Conservation (phyloP, 345 rosid genomes). For the Murraya paniculata region DNA sequence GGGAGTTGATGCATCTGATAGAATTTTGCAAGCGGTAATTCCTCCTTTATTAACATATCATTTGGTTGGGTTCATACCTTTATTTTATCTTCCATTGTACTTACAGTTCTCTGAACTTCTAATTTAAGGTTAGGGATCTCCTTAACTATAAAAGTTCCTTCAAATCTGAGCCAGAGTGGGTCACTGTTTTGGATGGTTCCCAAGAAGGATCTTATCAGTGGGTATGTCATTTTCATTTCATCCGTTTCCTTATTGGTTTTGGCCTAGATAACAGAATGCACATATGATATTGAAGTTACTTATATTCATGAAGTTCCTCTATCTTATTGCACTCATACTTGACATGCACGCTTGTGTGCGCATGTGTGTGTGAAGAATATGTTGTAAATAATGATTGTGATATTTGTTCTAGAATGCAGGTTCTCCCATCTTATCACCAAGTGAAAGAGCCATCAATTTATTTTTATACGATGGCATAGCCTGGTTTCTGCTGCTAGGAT, state of each 20-base stretch:
- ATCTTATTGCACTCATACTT: not conserved
- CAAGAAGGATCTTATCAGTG: conserved; percentile 99
- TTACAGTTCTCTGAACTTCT: conserved; percentile 17
- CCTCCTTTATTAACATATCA: not conserved
- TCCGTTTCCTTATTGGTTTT: not conserved
- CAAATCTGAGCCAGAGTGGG: conserved; percentile 57
- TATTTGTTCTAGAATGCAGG: not conserved
- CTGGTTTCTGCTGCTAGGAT: not conserved
- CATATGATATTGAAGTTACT: too few relatives aligned
- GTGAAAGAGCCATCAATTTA: not conserved
- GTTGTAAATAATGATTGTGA: not conserved
- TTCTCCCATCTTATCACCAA: not conserved
- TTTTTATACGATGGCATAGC: not conserved
- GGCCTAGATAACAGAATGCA: not conserved
- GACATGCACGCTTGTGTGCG: not conserved
- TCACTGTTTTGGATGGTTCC: conserved; percentile 82
- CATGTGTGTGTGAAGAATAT: not conserved
- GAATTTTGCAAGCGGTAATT: conserved; percentile 81
- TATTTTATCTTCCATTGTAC: conserved; percentile 1
- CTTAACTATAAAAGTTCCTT: conserved; percentile 74
- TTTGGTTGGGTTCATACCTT: conserved; percentile 19
- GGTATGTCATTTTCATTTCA: conserved; percentile 48
- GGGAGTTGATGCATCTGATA: conserved; percentile 75
- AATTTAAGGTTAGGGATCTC: conserved; percentile 75
- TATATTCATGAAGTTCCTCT: not conserved